These are phyloP conservation scores for Beauveria varroae DNA, from an alignment of 2,329 filamentous ascomycete species.

Conservation along the genomic window DNA sequence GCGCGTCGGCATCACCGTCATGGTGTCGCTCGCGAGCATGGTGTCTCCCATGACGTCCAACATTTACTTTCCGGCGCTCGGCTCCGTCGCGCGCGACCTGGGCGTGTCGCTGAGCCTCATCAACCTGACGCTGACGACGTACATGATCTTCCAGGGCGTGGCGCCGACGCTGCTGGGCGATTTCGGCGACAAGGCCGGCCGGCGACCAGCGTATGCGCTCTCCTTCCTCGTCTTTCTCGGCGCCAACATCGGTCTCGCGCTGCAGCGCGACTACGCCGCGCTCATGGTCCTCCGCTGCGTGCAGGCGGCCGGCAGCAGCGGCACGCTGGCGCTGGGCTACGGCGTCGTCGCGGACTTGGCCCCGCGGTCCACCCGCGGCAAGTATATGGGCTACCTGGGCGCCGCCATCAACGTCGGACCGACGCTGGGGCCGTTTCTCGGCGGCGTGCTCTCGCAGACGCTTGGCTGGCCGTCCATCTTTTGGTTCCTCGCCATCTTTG, in stretches of 20 bases:
- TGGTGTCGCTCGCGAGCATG: slow-evolving; percentile 46
- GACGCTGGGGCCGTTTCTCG: slow-evolving; percentile 51
- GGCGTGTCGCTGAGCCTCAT: slow-evolving; percentile 32
- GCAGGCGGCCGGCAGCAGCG: slow-evolving; percentile 58
- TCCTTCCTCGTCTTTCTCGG: slow-evolving; percentile 49
- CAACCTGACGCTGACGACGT: slow-evolving; percentile 49
- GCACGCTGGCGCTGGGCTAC: slow-evolving; percentile 62
- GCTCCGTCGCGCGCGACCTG: slow-evolving; percentile 31
- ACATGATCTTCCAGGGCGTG: slow-evolving; percentile 57
- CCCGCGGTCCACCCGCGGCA: slow-evolving; percentile 61
- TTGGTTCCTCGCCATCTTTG: slow-evolving; percentile 58
- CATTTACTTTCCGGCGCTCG: slow-evolving; percentile 42
- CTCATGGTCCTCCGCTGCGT: slow-evolving; percentile 54
- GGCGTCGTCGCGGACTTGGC: slow-evolving; percentile 67
- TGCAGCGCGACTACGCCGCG: slow-evolving; percentile 50
- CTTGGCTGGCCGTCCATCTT: slow-evolving; percentile 63
- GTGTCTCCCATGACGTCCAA: slow-evolving; percentile 54
- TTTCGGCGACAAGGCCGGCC: slow-evolving; percentile 52
- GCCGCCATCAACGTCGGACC: slow-evolving; percentile 50
- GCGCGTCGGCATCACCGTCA: slow-evolving; percentile 40
- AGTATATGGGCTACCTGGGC: slow-evolving; percentile 63
- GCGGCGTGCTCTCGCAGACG: slow-evolving; percentile 55
- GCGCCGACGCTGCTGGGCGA: slow-evolving; percentile 55
- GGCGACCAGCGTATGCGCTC: slow-evolving; percentile 54
- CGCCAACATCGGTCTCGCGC: slow-evolving; percentile 52